These are phyloP conservation scores for Haematococcus lacustris DNA, from an alignment of 139 green algal genomes.

Conservation along the genomic window DNA sequence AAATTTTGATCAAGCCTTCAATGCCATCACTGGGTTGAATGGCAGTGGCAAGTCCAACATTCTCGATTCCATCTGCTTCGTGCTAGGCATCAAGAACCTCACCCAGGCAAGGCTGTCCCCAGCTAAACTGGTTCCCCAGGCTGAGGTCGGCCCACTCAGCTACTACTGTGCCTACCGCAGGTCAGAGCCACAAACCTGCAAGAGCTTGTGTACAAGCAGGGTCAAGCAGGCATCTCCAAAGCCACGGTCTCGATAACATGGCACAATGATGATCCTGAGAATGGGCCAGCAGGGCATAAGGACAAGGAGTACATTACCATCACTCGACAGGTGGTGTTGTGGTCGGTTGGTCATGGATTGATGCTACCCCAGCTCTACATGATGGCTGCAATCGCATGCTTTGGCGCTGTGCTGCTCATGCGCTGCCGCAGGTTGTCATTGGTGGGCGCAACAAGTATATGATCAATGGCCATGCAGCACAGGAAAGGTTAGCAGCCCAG, in stretches of 20 bases:
- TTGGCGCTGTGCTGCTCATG: not conserved
- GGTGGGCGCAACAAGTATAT: constrained; percentile 95
- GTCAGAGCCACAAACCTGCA: constrained; percentile 87
- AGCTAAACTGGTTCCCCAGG: too few species aligned
- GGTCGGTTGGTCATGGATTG: too few species aligned
- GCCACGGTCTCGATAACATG: constrained; percentile 96
- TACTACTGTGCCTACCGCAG: too few species aligned
- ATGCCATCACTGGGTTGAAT: constrained; percentile 98
- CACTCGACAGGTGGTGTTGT: constrained; percentile 88
- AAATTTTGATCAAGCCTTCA: constrained; percentile 92
- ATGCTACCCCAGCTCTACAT: too few species aligned
- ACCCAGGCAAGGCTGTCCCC: constrained; percentile 72
- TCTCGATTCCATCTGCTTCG: constrained; percentile 98
- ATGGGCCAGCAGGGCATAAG: constrained; percentile 83
- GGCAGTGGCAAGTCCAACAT: constrained; percentile 98
- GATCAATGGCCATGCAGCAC: constrained; percentile 90
- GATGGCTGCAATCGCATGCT: too few species aligned
- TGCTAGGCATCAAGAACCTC: constrained; percentile 95
- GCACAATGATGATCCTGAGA: constrained; percentile 81
- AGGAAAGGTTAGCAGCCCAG: constrained; percentile 77
- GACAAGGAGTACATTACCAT: constrained; percentile 89
- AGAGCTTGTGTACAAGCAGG: constrained; percentile 99
- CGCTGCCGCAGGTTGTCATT: constrained; percentile 76
- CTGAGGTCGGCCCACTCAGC: too few species aligned
- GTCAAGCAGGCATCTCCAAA: constrained; percentile 94